A percentile compares a stretch with the other conserved stretches of the same genome.
These are phyloP conservation scores for Gnaphalium uliginosum DNA, from an alignment of 129 eudicot species.

Conservation along the genomic window DNA sequence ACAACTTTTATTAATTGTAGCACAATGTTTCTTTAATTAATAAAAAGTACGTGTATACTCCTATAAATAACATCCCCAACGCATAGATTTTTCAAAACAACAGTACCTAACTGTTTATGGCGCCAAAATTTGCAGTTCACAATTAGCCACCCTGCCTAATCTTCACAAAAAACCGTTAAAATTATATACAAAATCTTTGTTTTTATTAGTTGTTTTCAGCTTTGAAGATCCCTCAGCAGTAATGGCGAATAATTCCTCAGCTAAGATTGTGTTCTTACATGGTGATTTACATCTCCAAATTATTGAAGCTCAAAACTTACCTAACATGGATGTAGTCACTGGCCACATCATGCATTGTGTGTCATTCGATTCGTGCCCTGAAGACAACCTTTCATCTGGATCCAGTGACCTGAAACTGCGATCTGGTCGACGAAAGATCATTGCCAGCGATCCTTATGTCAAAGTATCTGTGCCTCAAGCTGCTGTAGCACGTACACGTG, in stretches of 20 bases:
- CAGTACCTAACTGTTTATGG: slow-evolving; percentile 16
- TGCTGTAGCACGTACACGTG: slow-evolving; percentile 82
- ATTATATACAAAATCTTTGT: not conserved
- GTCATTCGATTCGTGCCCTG: slow-evolving; percentile 50
- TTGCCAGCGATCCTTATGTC: slow-evolving; percentile 95
- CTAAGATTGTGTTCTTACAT: slow-evolving; percentile 51
- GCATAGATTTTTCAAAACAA: slow-evolving; percentile 10
- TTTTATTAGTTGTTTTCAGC: not conserved
- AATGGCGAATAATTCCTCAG: slow-evolving; percentile 41
- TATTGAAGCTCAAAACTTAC: slow-evolving; percentile 62
- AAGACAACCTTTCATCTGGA: slow-evolving; percentile 28
- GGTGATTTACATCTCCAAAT: slow-evolving; percentile 73
- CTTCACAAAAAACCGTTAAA: not conserved
- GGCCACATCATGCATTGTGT: slow-evolving; percentile 70
- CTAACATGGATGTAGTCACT: slow-evolving; percentile 80
- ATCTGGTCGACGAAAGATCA: slow-evolving; percentile 54
- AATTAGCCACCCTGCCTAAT: not conserved
- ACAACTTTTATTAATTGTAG: not conserved
- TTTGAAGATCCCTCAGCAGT: slow-evolving; percentile 11
- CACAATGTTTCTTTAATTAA: slow-evolving; percentile 24
- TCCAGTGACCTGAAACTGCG: slow-evolving; percentile 30
- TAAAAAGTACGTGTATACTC: not conserved
- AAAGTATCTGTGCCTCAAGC: slow-evolving; percentile 77
- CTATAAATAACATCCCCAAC: slow-evolving; percentile 19
- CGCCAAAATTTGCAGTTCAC: slow-evolving; percentile 3